Percentiles rank a stretch among this genome's conserved stretches.
phyloP scores from a whole-genome alignment of 176 grass and related monocot species.

The Lolium rigidum region DNA sequence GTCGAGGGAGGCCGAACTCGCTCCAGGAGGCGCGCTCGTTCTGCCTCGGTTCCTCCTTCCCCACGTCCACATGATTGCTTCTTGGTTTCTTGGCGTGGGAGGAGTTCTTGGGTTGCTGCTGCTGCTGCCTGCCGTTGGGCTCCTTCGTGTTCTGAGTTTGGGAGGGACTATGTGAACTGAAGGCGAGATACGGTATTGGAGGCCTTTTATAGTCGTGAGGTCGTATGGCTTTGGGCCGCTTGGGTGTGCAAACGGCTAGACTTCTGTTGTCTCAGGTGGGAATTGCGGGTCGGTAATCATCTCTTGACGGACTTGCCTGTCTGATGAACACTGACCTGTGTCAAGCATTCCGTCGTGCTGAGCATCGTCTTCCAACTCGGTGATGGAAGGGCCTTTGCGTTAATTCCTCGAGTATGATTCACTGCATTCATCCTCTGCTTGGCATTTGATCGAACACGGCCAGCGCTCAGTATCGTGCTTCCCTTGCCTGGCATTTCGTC shows the following conservation, averaged over 20 bases:
- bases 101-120: not conserved
- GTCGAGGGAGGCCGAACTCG: not conserved
- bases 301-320: not conserved
- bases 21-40: not conserved
- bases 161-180: slow-evolving; percentile 21
- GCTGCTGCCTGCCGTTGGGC: not conserved
- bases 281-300: not conserved
- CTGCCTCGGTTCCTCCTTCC: not conserved
- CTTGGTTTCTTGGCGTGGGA: slow-evolving; percentile 35
- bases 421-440: not conserved
- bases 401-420: not conserved
- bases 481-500: slow-evolving; percentile 6
- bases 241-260: not conserved
- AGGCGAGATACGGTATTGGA: not conserved
- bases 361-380: not conserved
- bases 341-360: not conserved
- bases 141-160: slow-evolving; percentile 18
- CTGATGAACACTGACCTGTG: not conserved
- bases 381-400: not conserved
- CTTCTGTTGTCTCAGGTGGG: not conserved
- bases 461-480: not conserved
- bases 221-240: not conserved
- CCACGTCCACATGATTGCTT: slow-evolving; percentile 5
- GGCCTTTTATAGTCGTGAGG: slow-evolving; percentile 28
- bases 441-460: not conserved